Base-by-base conservation (phyloP, 345 rosid genomes). In the Anacardium occidentale region DNA sequence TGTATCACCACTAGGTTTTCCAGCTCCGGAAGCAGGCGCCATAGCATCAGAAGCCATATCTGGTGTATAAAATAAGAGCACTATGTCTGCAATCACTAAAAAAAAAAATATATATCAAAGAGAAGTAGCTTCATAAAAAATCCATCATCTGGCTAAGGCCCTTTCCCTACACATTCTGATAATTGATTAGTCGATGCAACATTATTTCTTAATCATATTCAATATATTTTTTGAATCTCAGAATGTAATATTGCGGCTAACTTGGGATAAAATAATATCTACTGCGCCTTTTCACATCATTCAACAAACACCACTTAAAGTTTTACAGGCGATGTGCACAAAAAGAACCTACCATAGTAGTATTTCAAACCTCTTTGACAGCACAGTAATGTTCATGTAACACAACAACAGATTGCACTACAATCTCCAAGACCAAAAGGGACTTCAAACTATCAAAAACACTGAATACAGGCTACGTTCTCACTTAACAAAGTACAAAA, bases 1-100 rank as follows among this genome's bases (percentile, higher is more conserved):
- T 32, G 66, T 59, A 57, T 74, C 65, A 47, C 17, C 66, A 66
- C 51, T 15, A 55, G 71, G 62, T 74, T 74, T 74, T 74, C 50
- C 66, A 45, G 66, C 40, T 4, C 20, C 71, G 7, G 60, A 57
- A 47, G 77, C 37, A 13, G 71, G 71, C 17, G 32, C 77, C 66
- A 58, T 66, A 8, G 18, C 60, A 66, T 12, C 66, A 47, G 77
- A 55, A 34, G 71, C 58, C 77, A 74, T 74, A 57, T 10, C 29
- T 47, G 34, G 14, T 32, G 22, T 20, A 32, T 13, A 25, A 64
- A 64, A 14, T 57, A 48, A 29, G 58, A 26, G 11, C 34, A 24
- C 32, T 20, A 58, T 26, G 17, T 21, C 64, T n/a, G 63, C 76
- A 55, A 64, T 32, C 54, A 64, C 22, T 20, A 53, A 29, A 18